Percentiles rank a stretch among this genome's conserved stretches.
phyloP scores from a whole-genome alignment of 2,329 filamentous ascomycete species.

The Fusarium multiceps region DNA sequence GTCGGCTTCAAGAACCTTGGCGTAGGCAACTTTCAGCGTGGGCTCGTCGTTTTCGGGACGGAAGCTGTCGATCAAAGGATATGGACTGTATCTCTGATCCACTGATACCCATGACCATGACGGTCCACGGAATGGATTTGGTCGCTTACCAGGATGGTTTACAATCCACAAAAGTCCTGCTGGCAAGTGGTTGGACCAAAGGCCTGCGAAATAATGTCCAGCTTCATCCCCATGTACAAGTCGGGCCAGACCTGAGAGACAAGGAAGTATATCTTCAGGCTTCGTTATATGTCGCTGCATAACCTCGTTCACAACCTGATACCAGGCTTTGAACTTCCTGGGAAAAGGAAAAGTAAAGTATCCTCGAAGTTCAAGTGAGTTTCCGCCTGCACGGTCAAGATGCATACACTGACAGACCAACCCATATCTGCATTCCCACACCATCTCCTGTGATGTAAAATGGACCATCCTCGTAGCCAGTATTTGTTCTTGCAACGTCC shows the following conservation, averaged over 20 bases:
- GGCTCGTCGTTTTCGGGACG: not conserved
- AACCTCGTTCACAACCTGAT: not conserved
- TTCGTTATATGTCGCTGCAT: not conserved
- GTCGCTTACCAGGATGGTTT: not conserved
- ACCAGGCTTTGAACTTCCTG: not conserved
- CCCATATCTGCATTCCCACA: not conserved
- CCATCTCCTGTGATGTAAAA: not conserved
- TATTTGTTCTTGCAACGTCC: not conserved
- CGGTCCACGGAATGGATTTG: not conserved
- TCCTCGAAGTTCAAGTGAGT: not conserved
- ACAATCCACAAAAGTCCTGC: not conserved
- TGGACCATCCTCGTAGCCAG: not conserved
- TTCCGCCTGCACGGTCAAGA: not conserved
- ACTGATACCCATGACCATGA: not conserved
- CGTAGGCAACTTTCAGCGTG: not conserved
- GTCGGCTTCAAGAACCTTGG: not conserved
- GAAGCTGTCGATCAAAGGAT: not conserved
- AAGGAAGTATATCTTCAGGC: not conserved
- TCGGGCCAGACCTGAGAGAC: fast-evolving
- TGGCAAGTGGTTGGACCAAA: not conserved
- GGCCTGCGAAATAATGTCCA: not conserved
- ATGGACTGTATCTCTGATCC: not conserved
- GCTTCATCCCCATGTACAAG: not conserved
- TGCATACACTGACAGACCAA: not conserved
- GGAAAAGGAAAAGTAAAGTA: not conserved